Conservation (phyloP, 1,284 basidiomycete species). For the Gymnopus androsaceus region DNA sequence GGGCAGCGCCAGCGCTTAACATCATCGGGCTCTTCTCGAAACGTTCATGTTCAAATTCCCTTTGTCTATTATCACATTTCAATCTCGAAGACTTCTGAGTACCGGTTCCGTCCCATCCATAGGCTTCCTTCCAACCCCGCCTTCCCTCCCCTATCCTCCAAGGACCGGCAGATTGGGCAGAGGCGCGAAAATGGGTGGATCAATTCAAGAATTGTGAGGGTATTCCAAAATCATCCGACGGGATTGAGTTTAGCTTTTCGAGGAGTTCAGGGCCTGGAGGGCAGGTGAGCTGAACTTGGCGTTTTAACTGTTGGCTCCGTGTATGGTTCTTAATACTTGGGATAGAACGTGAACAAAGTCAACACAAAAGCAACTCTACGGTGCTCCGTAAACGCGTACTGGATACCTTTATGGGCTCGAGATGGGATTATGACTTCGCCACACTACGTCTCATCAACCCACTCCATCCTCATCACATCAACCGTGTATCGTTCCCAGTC, state of each 20-base stretch:
- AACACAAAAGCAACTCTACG: slow-evolving; percentile 74
- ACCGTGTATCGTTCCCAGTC: slow-evolving; percentile 71
- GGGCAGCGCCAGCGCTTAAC: no score
- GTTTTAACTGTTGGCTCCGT: background rate
- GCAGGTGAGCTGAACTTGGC: slow-evolving; percentile 50
- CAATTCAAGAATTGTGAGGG: slow-evolving; percentile 42
- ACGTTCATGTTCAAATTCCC: no score
- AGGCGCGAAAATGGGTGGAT: slow-evolving; percentile 54
- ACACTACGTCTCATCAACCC: slow-evolving; percentile 64
- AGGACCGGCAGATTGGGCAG: slow-evolving; percentile 40
- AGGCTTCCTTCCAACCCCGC: slow-evolving; percentile 42
- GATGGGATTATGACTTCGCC: slow-evolving; percentile 54
- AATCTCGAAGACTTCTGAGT: no score
- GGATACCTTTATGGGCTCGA: slow-evolving; percentile 73
- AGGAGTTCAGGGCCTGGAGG: slow-evolving; percentile 80
- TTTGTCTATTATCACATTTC: no score
- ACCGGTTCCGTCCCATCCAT: no score
- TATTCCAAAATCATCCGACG: slow-evolving; percentile 49
- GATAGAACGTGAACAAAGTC: slow-evolving; percentile 82
- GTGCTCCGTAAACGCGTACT: slow-evolving; percentile 53
- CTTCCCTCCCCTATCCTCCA: slow-evolving; percentile 33
- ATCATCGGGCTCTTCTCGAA: no score
- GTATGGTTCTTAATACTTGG: background rate
- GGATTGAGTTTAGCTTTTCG: slow-evolving; percentile 58
- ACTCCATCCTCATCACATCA: slow-evolving; percentile 68